These are phyloP conservation scores for Aspergillus persii DNA, from an alignment of 2,329 filamentous ascomycete genomes.

Conservation along the genomic window DNA sequence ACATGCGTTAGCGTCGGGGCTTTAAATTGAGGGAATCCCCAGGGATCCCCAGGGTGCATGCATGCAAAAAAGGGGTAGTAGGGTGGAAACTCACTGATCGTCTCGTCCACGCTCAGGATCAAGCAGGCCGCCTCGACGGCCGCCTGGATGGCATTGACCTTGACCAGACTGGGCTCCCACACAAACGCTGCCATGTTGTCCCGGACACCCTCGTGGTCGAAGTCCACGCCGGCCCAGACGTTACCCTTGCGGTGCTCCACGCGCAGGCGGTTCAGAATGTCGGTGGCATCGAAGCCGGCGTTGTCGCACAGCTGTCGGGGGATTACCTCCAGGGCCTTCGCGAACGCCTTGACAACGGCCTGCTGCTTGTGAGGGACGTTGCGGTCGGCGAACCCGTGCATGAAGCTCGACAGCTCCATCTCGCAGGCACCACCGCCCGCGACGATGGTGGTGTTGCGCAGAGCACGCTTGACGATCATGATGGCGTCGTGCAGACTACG, in stretches of 20 bases:
- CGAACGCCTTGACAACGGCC: constrained; percentile 94
- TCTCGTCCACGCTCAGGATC: constrained; percentile 96
- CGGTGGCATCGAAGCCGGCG: constrained; percentile 95
- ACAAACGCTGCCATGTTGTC: constrained; percentile 96
- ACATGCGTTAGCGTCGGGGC: constrained; percentile 16
- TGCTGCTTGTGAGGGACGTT: constrained; percentile 95
- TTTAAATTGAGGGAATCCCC: neutral
- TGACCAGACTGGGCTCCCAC: constrained; percentile 94
- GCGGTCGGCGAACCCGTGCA: constrained; percentile 89
- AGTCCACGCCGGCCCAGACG: constrained; percentile 95
- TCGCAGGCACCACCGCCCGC: constrained; percentile 91
- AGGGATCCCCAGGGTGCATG: too few relatives aligned
- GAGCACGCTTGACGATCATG: constrained; percentile 99
- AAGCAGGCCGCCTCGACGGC: constrained; percentile 93
- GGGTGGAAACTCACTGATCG: constrained; percentile 65
- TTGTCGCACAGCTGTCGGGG: constrained; percentile 98
- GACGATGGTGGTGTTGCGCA: constrained; percentile 91
- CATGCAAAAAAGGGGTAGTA: neutral
- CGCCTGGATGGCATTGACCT: constrained; percentile 95
- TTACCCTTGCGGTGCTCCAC: constrained; percentile 94
- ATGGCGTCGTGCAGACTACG: constrained; percentile 97
- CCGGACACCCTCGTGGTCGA: constrained; percentile 82
- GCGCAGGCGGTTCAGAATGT: constrained; percentile 92
- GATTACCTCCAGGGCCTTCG: constrained; percentile 94
- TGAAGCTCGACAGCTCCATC: constrained; percentile 94